phyloP scores from a whole-genome alignment of 495 filamentous ascomycete species.

The Xylaria curta region DNA sequence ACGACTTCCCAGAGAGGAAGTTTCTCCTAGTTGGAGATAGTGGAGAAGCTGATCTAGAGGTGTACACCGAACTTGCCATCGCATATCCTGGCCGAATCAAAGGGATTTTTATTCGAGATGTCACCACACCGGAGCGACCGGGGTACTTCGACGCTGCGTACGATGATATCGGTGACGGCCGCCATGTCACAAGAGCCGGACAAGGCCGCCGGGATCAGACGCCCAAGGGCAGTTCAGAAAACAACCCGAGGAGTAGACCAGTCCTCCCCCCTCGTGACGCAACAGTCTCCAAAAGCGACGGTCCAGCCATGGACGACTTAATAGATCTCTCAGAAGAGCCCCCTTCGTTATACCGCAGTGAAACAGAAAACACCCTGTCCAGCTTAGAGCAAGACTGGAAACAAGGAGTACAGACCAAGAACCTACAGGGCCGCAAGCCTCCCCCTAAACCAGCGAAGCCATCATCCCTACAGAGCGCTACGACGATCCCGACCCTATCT shows the following conservation, averaged over 20 bases:
- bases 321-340: conserved; percentile 70
- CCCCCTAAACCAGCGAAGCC: conserved; percentile 71
- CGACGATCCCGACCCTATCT: conserved; percentile 31
- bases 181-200: conserved; percentile 25
- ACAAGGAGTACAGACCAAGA: conserved; percentile 49
- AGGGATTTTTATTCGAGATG: conserved; percentile 88
- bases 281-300: conserved; percentile 32
- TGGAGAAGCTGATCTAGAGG: conserved; percentile 94
- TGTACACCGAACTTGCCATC: conserved; percentile 91
- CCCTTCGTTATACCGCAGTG: conserved; percentile 41
- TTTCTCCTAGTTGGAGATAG: conserved; percentile 95
- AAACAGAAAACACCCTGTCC: conserved; percentile 32
- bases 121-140: conserved; percentile 74
- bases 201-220: conserved; percentile 30
- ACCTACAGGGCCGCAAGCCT: conserved; percentile 40
- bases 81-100: conserved; percentile 83
- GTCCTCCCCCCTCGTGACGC: conserved; percentile 45
- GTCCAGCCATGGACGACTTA: conserved; percentile 59
- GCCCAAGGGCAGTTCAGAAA: conserved; percentile 34
- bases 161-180: conserved; percentile 38
- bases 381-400: conserved; percentile 26
- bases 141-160: conserved; percentile 81
- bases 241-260: conserved; percentile 39
- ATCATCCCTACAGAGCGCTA: conserved; percentile 59
- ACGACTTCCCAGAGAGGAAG: conserved; percentile 86